Conservation (phyloP, 495 filamentous ascomycete genomes). For the Elaphomyces granulatus region DNA sequence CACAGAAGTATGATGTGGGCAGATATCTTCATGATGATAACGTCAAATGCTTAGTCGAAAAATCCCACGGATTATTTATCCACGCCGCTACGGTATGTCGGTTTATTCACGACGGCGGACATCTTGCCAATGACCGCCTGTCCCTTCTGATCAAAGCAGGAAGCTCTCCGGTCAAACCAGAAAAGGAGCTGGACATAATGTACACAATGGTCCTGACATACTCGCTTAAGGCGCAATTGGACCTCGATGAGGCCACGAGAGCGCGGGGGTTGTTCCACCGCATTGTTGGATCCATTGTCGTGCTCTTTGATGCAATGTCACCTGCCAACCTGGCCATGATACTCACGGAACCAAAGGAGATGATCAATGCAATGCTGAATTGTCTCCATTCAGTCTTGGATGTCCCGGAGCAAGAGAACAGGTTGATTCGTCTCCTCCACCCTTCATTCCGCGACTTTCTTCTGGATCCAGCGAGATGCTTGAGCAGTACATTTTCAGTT, state of each 20-base stretch:
- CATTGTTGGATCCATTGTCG: slow-evolving; percentile 15
- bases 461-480: slow-evolving; percentile 1
- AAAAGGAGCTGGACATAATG: no score
- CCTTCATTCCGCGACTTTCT: slow-evolving; percentile 19
- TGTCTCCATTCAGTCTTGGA: slow-evolving; percentile 12
- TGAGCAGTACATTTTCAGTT: no score
- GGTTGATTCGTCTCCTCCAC: slow-evolving; percentile 11
- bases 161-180: slow-evolving; percentile 8
- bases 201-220: slow-evolving; percentile 17
- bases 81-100: slow-evolving; percentile 18
- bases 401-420: slow-evolving; percentile 5
- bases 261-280: slow-evolving; percentile 6
- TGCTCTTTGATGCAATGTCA: slow-evolving; percentile 13
- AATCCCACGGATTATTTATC: no score
- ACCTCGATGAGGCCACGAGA: neutral
- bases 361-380: slow-evolving; percentile 6
- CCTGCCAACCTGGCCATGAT: slow-evolving; percentile 6
- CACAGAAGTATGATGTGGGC: no score
- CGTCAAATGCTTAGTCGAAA: no score
- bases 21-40: no score
- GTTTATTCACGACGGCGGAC: slow-evolving; percentile 10
- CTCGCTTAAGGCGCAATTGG: slow-evolving; percentile 5
- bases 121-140: slow-evolving; percentile 9
- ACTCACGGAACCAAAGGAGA: slow-evolving; percentile 1
- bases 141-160: slow-evolving; percentile 6